Base-by-base conservation (phyloP, 257 asterid genomes). In the Agastache rugosa region DNA sequence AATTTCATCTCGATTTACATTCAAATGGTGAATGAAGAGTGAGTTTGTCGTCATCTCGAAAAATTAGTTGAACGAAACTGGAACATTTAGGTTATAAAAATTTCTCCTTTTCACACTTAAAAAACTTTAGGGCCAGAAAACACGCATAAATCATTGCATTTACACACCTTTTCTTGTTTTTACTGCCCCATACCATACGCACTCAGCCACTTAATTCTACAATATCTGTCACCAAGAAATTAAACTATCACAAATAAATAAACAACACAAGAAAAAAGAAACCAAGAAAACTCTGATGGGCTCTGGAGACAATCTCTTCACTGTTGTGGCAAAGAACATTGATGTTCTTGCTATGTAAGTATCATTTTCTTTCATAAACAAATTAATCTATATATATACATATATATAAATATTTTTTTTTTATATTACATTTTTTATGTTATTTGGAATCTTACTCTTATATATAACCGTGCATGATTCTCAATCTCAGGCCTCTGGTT, bases 281-380 rank as follows among this genome's bases (percentile, higher is more conserved):
- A 63, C 9, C 15, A 54, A 75, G 9, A 78, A 4, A 87, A 4
- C 58, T 50, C 11, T 6, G 12, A 53, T 90, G 98, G 97, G 97
- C 62, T 85, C 94, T 45, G 90, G 93, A 67, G 89, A 93, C 67
- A 93, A 83, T 78, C 67, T 93, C 78, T 83, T 93, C 60, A 74
- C 96, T 39, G 93, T 93, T 67, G 71, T 88, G 53, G 95, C 91
- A 53, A 91, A 91, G 81, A 93, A 93, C 80, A 86, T 91, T 72
- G 96, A 91, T 84, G 97, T 93, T 65, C 83, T 93, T 84, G 97
- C 98, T 0, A 81, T 89, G 97, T 91, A 85, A 79, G 93, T 75
- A 29, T 75, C 55, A 14, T 11, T 35, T 44, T 69, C n/a, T 22
- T 50, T 25, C 66, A 55, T 12, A 20, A 54, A 63, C 19, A 29